Conservation (phyloP, 371 early-diverging fungal species). For the Mortierella sp. region DNA sequence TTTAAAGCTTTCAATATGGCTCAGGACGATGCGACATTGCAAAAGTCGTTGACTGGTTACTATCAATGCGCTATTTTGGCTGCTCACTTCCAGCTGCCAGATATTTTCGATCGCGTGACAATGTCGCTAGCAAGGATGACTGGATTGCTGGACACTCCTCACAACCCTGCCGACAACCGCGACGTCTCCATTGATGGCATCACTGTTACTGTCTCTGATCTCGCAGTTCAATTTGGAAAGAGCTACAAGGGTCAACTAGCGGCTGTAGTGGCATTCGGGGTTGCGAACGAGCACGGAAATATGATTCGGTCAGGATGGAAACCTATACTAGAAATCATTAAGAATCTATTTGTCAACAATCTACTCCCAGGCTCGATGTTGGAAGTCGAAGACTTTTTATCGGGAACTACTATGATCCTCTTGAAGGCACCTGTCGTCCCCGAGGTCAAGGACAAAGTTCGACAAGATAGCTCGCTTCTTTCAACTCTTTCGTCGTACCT, state of each 20-base stretch:
- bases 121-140: conserved; percentile 82
- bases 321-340: conserved; percentile 73
- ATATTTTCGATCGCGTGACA: conserved; percentile 85
- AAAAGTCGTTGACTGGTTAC: conserved; percentile 85
- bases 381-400: conserved; percentile 81
- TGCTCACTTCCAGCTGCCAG: conserved; percentile 76
- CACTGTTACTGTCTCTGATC: conserved; percentile 75
- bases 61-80: conserved; percentile 85
- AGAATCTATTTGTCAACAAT: conserved; percentile 86
- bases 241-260: conserved; percentile 92
- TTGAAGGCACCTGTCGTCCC: conserved; percentile 66
- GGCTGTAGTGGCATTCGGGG: conserved; percentile 84
- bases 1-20: conserved; percentile 86
- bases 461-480: conserved; percentile 78
- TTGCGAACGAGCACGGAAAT: conserved; percentile 82
- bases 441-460: conserved; percentile 62
- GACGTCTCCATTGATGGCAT: conserved; percentile 71
- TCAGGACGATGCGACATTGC: conserved; percentile 81
- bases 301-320: conserved; percentile 83
- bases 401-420: conserved; percentile 77
- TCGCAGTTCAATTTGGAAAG: conserved; percentile 88
- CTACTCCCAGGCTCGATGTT: conserved; percentile 72
- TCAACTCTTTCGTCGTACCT: conserved; percentile 86
- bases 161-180: conserved; percentile 69
- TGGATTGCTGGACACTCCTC: conserved; percentile 72